A percentile compares a stretch with the other conserved stretches of the same genome.
Evolutionary conservation across 345 rosid species (phyloP).

Genomic region (Gossypium thurberi): DNA sequence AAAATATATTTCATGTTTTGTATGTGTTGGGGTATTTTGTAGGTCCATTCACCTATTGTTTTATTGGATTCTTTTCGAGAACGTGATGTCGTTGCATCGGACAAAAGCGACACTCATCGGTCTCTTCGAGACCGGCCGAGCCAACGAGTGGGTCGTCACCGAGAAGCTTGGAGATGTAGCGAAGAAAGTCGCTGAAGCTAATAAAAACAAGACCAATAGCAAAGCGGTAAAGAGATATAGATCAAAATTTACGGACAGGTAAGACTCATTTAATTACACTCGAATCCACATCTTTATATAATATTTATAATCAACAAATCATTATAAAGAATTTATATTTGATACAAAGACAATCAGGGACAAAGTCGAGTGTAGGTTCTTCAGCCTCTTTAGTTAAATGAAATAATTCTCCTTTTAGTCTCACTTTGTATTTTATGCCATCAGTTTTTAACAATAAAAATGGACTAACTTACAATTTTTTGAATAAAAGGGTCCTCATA

Average conservation of each 20-base stretch:
- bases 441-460: no score
- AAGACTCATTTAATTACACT: neutral
- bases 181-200: conserved; percentile 55
- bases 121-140: conserved; percentile 85
- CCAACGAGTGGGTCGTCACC: conserved; percentile 97
- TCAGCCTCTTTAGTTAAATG: no score
- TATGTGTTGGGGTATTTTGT: conserved; percentile 3
- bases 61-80: conserved; percentile 97
- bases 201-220: conserved; percentile 37
- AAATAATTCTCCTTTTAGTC: no score
- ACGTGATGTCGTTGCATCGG: conserved; percentile 95
- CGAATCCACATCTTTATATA: no score
- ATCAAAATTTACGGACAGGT: conserved; percentile 77
- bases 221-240: conserved; percentile 40
- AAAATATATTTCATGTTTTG: no score
- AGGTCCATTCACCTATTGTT: conserved; percentile 92
- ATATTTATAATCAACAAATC: no score
- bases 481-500: no score
- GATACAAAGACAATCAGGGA: no score
- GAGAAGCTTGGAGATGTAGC: conserved; percentile 77
- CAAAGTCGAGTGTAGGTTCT: no score
- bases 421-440: no score
- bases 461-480: accelerated
- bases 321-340: no score
- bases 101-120: conserved; percentile 94